A percentile compares a stretch with the other conserved stretches of the same genome.
Conservation (phyloP, 331 rosid genomes). For the Malus hybrid region DNA sequence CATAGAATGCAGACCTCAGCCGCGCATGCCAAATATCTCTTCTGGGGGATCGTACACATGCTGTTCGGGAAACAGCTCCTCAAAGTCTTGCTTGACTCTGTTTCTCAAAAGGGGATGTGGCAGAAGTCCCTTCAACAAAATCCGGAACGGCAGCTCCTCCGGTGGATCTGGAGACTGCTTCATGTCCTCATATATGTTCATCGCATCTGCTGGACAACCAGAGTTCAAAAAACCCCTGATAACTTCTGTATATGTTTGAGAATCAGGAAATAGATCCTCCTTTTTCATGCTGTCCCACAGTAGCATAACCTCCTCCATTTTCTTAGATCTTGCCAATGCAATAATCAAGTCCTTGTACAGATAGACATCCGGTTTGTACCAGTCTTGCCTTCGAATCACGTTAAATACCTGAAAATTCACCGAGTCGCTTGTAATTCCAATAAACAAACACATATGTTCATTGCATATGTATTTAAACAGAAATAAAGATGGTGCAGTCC, state of each 20-base stretch:
- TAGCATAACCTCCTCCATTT: conserved; percentile 72
- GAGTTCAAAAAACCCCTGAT: conserved; percentile 77
- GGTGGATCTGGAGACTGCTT: conserved; percentile 95
- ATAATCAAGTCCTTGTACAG: conserved; percentile 78
- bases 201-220: conserved; percentile 92
- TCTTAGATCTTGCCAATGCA: conserved; percentile 61
- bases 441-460: neutral
- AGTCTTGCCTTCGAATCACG: conserved; percentile 74
- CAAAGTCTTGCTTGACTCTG: conserved; percentile 90
- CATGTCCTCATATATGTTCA: conserved; percentile 89
- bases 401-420: conserved; percentile 50
- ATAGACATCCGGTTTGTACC: conserved; percentile 72
- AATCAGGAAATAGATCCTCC: conserved; percentile 68
- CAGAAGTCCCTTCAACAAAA: conserved; percentile 84
- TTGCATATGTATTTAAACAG: neutral
- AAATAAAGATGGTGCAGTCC: neutral
- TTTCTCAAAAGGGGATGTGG: conserved; percentile 93
- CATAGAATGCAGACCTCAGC: conserved; percentile 43
- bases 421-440: conserved; percentile 22
- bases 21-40: conserved; percentile 76
- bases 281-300: conserved; percentile 79
- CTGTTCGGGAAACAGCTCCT: conserved; percentile 87
- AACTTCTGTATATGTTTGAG: conserved; percentile 79
- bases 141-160: conserved; percentile 82
- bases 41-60: conserved; percentile 79